Conservation (phyloP, 108 stramenopile genomes). For the Cyclotella distinguenda region DNA sequence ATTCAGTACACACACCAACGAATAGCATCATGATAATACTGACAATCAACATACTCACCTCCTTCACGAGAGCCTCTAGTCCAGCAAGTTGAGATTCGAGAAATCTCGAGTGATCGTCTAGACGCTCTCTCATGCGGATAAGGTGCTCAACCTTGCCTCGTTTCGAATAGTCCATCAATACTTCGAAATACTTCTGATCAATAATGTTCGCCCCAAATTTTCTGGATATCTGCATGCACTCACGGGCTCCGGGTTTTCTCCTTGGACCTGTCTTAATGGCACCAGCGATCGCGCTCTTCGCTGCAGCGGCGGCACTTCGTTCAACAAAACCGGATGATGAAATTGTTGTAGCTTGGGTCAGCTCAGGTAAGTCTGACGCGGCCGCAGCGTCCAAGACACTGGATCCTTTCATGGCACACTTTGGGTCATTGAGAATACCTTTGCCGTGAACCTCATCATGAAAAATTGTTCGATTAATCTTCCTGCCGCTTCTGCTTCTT, state of each 20-base stretch:
- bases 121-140: slow-evolving; percentile 84
- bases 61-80: slow-evolving; percentile 64
- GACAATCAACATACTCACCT: slow-evolving; percentile 53
- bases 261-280: slow-evolving; percentile 46
- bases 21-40: not conserved
- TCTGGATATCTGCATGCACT: slow-evolving; percentile 85
- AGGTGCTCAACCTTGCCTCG: slow-evolving; percentile 88
- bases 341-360: slow-evolving; percentile 3
- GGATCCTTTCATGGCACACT: slow-evolving; percentile 5
- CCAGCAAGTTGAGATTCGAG: slow-evolving; percentile 82
- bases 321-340: slow-evolving; percentile 20
- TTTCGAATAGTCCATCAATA: slow-evolving; percentile 78
- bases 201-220: slow-evolving; percentile 67
- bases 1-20: not conserved
- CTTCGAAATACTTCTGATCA: slow-evolving; percentile 73
- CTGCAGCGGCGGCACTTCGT: slow-evolving; percentile 20
- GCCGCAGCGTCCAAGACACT: not conserved
- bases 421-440: slow-evolving; percentile 1
- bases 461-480: slow-evolving; percentile 67
- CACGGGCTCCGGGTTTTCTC: slow-evolving; percentile 88
- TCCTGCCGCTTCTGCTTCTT: slow-evolving; percentile 76
- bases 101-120: slow-evolving; percentile 82
- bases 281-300: slow-evolving; percentile 21
- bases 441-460: slow-evolving; percentile 79
- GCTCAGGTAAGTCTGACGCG: not conserved